Evolutionary conservation across 305 asterid genomes (phyloP).

Genomic region (Rubia balearica): DNA sequence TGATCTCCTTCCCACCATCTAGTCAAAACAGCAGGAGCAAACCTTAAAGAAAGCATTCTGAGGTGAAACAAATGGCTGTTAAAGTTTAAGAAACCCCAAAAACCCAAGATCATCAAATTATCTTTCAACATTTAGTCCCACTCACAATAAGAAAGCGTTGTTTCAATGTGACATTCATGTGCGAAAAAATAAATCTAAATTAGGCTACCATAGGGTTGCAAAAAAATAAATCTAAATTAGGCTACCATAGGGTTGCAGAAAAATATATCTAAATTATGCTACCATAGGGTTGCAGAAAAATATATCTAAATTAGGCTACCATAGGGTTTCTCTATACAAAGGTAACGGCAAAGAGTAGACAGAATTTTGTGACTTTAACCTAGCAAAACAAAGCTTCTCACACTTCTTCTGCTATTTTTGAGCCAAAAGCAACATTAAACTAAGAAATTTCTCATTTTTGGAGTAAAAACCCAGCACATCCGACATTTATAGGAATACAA

Average conservation of each 20-base stretch:
- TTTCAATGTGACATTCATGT: neutral
- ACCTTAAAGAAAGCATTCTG: constrained; percentile 61
- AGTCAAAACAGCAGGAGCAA: constrained; percentile 36
- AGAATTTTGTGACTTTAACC: neutral
- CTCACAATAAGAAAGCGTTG: neutral
- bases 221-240: too few relatives aligned
- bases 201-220: neutral
- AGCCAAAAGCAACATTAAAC: neutral
- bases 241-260: too few relatives aligned
- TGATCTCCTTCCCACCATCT: constrained; percentile 25
- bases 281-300: too few relatives aligned
- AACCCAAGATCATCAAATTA: too few relatives aligned
- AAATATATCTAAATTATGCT: too few relatives aligned
- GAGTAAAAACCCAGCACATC: too few relatives aligned
- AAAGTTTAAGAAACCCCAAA: neutral
- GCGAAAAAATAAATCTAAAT: neutral
- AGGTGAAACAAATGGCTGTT: neutral
- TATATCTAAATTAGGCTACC: too few relatives aligned
- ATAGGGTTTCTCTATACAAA: neutral
- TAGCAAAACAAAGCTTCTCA: neutral
- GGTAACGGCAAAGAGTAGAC: neutral
- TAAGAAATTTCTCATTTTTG: too few relatives aligned
- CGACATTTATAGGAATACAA: too few relatives aligned
- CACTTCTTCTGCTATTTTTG: too few relatives aligned
- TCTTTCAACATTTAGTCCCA: too few relatives aligned